phyloP scores from a whole-genome alignment of 2,329 filamentous ascomycete species.

The Ampelomyces quisqualis region DNA sequence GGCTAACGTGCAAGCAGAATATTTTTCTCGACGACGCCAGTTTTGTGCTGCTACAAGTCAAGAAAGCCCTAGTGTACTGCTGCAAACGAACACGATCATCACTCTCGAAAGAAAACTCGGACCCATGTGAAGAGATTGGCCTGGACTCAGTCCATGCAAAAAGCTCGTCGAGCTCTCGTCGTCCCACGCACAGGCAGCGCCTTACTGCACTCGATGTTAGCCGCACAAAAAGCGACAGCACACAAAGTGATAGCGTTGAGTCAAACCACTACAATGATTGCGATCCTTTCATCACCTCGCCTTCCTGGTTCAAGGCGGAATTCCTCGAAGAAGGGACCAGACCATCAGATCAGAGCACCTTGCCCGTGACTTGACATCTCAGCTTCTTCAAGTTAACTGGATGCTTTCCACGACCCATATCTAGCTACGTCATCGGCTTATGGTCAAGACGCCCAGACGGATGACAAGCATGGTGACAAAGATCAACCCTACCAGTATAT shows the following conservation, averaged over 20 bases:
- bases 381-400: not conserved
- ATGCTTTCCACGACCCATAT: no score
- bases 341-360: not conserved
- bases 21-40: not conserved
- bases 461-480: no score
- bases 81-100: conserved; percentile 2
- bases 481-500: no score
- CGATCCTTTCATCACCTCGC: conserved; percentile 13
- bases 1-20: conserved; percentile 3
- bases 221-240: not conserved
- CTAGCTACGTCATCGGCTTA: no score
- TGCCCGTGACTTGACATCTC: not conserved
- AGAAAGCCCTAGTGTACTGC: conserved; percentile 5
- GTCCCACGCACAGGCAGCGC: not conserved
- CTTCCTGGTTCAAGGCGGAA: conserved; percentile 10
- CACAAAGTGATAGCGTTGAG: not conserved
- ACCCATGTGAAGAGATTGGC: conserved; percentile 1
- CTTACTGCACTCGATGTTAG: not conserved
- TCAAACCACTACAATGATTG: not conserved
- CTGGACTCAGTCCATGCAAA: conserved; percentile 1
- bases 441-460: no score
- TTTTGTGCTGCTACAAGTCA: conserved; percentile 3
- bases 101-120: not conserved
- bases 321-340: conserved; percentile 1
- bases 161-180: not conserved